Conservation (phyloP, 1,284 basidiomycete species). For the Rhodotorula sp. region DNA sequence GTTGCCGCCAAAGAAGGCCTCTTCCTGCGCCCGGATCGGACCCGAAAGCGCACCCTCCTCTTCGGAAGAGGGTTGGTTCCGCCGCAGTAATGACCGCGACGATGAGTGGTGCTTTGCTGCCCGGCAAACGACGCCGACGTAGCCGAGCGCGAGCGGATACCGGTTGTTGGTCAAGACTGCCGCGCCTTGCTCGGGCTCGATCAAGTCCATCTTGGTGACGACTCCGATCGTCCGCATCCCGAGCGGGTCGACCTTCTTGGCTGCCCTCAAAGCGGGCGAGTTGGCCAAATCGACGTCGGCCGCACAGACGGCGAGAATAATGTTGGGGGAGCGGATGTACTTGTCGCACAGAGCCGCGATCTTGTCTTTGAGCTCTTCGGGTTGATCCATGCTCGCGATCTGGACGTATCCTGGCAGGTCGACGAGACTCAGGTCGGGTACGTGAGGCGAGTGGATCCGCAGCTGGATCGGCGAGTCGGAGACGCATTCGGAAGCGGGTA, state of each 20-base stretch:
- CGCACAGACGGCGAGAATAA: constrained; percentile 95
- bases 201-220: constrained; percentile 98
- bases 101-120: constrained; percentile 51
- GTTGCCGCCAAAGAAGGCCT: constrained; percentile 74
- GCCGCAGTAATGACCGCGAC: constrained; percentile 12
- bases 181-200: constrained; percentile 78
- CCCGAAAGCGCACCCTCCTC: constrained; percentile 52
- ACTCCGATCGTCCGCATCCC: constrained; percentile 95
- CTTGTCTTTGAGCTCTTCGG: constrained; percentile 89
- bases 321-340: constrained; percentile 96
- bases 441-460: constrained; percentile 89
- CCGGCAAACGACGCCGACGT: constrained; percentile 95
- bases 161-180: constrained; percentile 81
- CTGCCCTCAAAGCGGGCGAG: constrained; percentile 89
- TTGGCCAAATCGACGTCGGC: constrained; percentile 99
- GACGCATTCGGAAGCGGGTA: constrained; percentile 82
- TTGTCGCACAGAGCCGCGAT: constrained; percentile 86
- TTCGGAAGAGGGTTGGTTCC: constrained; percentile 14
- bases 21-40: constrained; percentile 68
- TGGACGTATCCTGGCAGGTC: constrained; percentile 98
- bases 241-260: constrained; percentile 88
- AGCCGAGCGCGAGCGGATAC: constrained; percentile 96
- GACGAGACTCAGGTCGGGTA: constrained; percentile 94
- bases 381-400: constrained; percentile 91
- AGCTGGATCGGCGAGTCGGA: constrained; percentile 95